These are phyloP conservation scores for Globisporangium cylindrosporum DNA, from an alignment of 352 stramenopile species.

Conservation along the genomic window DNA sequence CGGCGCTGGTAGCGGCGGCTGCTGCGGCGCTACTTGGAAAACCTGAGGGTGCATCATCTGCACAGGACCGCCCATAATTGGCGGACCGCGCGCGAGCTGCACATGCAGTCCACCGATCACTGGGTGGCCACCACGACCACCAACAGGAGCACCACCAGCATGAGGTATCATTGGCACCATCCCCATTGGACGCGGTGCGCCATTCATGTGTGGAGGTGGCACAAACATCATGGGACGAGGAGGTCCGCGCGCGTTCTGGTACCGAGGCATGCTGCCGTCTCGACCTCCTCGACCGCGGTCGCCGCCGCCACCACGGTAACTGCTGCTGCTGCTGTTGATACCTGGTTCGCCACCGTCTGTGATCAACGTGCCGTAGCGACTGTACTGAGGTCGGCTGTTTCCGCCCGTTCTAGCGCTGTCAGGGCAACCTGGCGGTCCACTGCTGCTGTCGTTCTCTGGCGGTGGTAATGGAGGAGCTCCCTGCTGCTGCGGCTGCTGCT, in stretches of 20 bases:
- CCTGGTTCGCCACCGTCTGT: neutral
- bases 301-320: neutral
- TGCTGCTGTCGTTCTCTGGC: constrained; percentile 5
- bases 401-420: neutral
- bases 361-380: constrained; percentile 11
- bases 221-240: constrained; percentile 2
- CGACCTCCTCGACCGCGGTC: constrained; percentile 1
- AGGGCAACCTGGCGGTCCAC: neutral
- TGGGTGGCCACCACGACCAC: constrained; percentile 1
- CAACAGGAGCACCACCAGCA: neutral
- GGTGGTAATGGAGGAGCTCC: constrained; percentile 2
- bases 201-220: neutral
- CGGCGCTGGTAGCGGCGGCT: neutral
- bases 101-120: constrained; percentile 1
- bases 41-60: neutral
- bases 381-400: constrained; percentile 12
- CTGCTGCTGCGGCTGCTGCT: neutral
- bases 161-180: constrained; percentile 10
- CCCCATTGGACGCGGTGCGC: constrained; percentile 3
- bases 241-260: neutral
- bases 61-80: neutral
- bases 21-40: neutral
- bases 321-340: neutral
- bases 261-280: neutral
- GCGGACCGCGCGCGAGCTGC: constrained; percentile 3